These are phyloP conservation scores for Musa beccarii DNA, from an alignment of 176 grass and related monocot genomes.

Conservation along the genomic window DNA sequence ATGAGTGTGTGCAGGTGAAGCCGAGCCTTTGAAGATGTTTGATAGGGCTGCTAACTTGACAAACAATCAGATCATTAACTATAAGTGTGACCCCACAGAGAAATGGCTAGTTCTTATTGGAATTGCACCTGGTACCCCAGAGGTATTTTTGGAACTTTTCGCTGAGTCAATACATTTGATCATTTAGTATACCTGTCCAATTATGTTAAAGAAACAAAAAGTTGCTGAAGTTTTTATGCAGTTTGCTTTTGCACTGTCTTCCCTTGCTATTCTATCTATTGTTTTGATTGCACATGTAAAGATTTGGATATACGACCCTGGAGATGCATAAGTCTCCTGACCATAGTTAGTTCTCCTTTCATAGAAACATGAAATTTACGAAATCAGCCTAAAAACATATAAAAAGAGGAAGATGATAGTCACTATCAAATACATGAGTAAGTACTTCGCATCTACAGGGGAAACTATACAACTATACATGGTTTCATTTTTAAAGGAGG, in stretches of 20 bases:
- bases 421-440: too few species aligned
- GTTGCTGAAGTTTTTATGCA: background rate
- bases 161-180: too few species aligned
- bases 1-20: constrained; percentile 41
- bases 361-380: too few species aligned
- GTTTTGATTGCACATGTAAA: background rate
- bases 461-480: too few species aligned
- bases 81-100: constrained; percentile 68
- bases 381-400: too few species aligned
- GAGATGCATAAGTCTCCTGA: background rate
- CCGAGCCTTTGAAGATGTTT: constrained; percentile 87
- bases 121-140: constrained; percentile 82
- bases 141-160: constrained; percentile 30
- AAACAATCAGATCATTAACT: constrained; percentile 97
- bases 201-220: background rate
- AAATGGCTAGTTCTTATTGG: constrained; percentile 97
- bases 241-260: background rate
- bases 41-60: constrained; percentile 86
- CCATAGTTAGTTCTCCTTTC: background rate
- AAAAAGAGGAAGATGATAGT: too few species aligned
- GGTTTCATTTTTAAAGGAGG: background rate
- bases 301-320: background rate
- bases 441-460: too few species aligned
- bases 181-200: too few species aligned
- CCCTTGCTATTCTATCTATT: background rate